Base-by-base conservation (phyloP, 2,329 filamentous ascomycete species). In the Chaetomiaceae sp. region DNA sequence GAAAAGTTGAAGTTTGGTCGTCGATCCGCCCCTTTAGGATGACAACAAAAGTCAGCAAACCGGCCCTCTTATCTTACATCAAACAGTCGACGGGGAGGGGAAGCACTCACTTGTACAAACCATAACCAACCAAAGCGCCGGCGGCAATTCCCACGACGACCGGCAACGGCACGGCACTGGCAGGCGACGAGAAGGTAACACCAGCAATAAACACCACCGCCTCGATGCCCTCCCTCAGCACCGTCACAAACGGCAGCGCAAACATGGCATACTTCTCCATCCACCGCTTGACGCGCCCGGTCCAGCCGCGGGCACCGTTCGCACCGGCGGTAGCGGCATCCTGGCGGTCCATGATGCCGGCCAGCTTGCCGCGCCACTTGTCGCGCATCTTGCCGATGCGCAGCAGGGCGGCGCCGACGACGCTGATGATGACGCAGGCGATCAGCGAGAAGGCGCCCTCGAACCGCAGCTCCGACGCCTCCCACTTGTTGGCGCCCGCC, bases 161-260 rank as follows among this genome's bases (percentile, higher is more conserved):
- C 0, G 90, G 82, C 5, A 95, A 70, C 2, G 90, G 89, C 45
- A 95, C 87, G 0, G 89, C 77, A 5, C 78, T 81, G 2, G 87
- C 88, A 0, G 89, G 87, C 3, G 86, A 74, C 1, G 83, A 81
- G 48, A 95, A 82, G 3, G 86, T 85, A 4, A 96, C 89, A 17
- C 89, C 90, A 14, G 87, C 88, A 47, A 95, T 82, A 66, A 95
- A 95, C 20, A 95, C 79, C 31, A 95, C 85, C 0, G 86, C 88
- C 66, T 96, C 90, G 25, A 95, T 79, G 3, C 89, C 90, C 66
- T 95, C 89, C 31, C 90, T 77, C 13, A 95, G 71, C n/a, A 93
- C 86, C 0, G 89, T 95, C 64, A 95, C 77, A 68, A 95, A 95
- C 1, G 90, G 90, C 48, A 95, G 73, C 40, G 88, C 68, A 66